A percentile compares a stretch with the other conserved stretches of the same genome.
These are phyloP conservation scores for Vanrija sp. DNA, from an alignment of 1,284 basidiomycete genomes.

Conservation along the genomic window DNA sequence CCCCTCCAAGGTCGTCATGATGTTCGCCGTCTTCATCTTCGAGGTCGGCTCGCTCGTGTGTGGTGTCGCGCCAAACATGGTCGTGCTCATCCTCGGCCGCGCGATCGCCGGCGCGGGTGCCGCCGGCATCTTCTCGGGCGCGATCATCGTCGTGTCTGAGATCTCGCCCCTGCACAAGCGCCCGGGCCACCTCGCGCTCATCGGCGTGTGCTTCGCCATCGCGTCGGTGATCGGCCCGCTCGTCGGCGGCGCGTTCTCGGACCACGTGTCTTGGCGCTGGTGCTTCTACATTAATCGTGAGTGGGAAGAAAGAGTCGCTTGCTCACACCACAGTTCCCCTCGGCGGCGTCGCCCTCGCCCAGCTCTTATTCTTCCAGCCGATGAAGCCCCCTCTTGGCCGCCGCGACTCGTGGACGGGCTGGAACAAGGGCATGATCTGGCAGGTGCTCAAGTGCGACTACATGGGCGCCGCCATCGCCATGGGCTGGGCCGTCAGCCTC, in stretches of 20 bases:
- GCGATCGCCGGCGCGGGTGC: constrained; percentile 54
- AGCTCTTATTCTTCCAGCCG: constrained; percentile 34
- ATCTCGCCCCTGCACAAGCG: constrained; percentile 40
- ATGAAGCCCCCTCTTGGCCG: constrained; percentile 38
- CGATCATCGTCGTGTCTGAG: constrained; percentile 46
- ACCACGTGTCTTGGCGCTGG: constrained; percentile 47
- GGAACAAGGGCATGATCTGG: constrained; percentile 31
- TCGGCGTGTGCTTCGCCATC: constrained; percentile 44
- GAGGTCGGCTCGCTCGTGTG: constrained; percentile 56
- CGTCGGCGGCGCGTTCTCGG: constrained; percentile 50
- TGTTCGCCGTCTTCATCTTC: constrained; percentile 52
- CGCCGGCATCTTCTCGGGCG: constrained; percentile 52
- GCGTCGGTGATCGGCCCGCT: constrained; percentile 50
- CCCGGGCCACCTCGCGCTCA: constrained; percentile 36
- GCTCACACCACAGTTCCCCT: constrained; percentile 11
- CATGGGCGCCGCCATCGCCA: constrained; percentile 36
- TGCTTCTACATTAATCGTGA: constrained; percentile 48
- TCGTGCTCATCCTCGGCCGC: constrained; percentile 53
- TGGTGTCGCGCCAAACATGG: constrained; percentile 53
- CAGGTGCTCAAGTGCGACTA: constrained; percentile 43
- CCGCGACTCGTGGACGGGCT: constrained; percentile 37
- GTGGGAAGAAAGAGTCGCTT: too few relatives aligned
- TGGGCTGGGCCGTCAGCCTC: constrained; percentile 37
- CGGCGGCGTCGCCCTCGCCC: constrained; percentile 40
- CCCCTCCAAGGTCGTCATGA: constrained; percentile 49